Evolutionary conservation across 495 filamentous ascomycete genomes (phyloP), one percentile per base, ranked within the genome.

Genomic region (Penicillium desertorum): DNA sequence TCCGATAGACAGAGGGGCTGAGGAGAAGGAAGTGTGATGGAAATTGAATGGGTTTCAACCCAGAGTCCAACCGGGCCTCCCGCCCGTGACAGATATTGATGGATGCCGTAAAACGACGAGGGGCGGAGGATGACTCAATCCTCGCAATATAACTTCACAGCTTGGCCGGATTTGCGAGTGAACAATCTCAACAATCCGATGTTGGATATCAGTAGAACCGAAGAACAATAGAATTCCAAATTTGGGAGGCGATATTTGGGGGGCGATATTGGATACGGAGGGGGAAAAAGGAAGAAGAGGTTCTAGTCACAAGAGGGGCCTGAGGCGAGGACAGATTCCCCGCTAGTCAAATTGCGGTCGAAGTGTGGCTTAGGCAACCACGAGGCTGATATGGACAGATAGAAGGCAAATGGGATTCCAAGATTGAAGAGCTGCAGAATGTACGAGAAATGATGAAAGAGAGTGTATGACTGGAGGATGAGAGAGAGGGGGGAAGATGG

Each of bases 11-110:
- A 44, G 32, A 19, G 14, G 16, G 10, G 8, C 25, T 19, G 41
- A 7, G 3, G 17, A 54, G 10, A 34, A 34, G 30, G 10, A 20
- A 25, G 32, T 19, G 29, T 46, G 54, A 27, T 25, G 10, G 29
- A 30, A 23, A 37, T 11, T 45, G 30, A 30, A 49, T 32, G 43
- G 44, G 30, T 19, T 47, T 36, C 30, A 45, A 47, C 36, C 20
- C 20, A 55, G 22, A 45, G 16, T 27, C 30, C 42, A 54, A 12
- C 48, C 47, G 56, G 56, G 47, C 56, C 37, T 58, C 48, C 47
- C 29, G 56, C 56, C 56, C 56, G 53, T 55, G 17, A 55, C 52
- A 45, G 29, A 47, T 47, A 36, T 46, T 23, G 53, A 55, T 23
- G 27, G n/a, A 51, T 52, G 22, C 45, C 45, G 45, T 48, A 16